Percentiles rank a stretch among this genome's conserved stretches.
Conservation (phyloP, 2,329 filamentous ascomycete species). For the Cryphonectria nitschkei region DNA sequence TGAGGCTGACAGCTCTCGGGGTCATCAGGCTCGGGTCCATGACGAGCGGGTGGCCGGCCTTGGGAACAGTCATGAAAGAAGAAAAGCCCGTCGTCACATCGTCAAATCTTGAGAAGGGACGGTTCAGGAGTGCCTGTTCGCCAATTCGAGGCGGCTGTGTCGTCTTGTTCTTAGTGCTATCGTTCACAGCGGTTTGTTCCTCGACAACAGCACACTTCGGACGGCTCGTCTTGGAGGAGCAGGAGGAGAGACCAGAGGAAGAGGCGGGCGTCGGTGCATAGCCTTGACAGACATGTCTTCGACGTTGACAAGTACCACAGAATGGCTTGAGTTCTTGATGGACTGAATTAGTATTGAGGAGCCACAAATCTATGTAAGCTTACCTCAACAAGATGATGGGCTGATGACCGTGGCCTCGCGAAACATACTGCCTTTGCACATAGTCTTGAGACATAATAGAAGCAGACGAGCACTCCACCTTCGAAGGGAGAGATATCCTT, state of each 20-base stretch:
- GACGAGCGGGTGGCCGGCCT: conserved; percentile 14
- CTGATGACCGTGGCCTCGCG: background rate
- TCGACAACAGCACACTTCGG: background rate
- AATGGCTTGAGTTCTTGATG: conserved; percentile 19
- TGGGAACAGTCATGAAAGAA: background rate
- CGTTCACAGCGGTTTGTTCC: background rate
- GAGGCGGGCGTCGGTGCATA: conserved; percentile 29
- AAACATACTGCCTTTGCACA: background rate
- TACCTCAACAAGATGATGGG: background rate
- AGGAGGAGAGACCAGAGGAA: background rate
- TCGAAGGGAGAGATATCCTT: background rate
- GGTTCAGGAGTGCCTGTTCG: background rate
- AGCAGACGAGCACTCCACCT: background rate
- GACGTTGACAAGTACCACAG: conserved; percentile 41
- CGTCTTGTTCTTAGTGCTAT: conserved; percentile 1
- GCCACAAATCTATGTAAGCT: background rate
- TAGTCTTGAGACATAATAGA: background rate
- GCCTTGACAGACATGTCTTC: conserved; percentile 37
- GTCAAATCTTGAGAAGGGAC: background rate
- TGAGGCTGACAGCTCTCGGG: conserved; percentile 22
- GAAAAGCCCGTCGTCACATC: conserved; percentile 1
- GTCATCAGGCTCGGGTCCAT: conserved; percentile 13
- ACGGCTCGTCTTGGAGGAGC: background rate
- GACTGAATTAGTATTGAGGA: background rate
- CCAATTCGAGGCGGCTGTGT: background rate